Evolutionary conservation across 805 yeast genomes (phyloP).

Genomic region (Pichia membranifaciens): DNA sequence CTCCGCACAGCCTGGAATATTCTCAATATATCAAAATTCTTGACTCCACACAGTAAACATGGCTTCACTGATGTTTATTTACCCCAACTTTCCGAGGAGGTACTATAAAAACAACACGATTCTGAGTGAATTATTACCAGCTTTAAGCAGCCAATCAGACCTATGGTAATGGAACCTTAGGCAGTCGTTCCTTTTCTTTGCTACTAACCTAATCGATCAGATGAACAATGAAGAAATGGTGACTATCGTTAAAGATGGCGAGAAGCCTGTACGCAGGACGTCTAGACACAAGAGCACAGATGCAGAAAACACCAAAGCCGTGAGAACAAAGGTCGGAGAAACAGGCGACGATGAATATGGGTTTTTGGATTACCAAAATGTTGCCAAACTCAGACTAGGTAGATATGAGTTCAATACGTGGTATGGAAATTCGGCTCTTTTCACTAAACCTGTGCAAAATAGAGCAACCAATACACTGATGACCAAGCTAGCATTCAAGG

Average conservation of each 20-base stretch:
- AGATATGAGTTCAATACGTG: constrained; percentile 66
- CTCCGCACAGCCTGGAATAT: constrained; percentile 11
- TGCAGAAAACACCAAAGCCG: neutral
- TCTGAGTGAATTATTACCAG: too few relatives aligned
- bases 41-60: neutral
- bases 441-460: constrained; percentile 30
- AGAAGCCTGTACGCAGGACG: constrained; percentile 3
- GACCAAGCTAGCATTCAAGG: constrained; percentile 5
- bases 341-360: constrained; percentile 50
- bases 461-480: constrained; percentile 29
- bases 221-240: neutral
- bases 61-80: too few relatives aligned
- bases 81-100: too few relatives aligned
- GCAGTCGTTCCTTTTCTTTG: neutral
- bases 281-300: neutral
- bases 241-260: neutral
- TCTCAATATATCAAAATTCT: neutral
- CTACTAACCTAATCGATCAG: neutral
- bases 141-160: too few relatives aligned
- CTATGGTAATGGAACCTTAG: neutral
- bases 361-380: constrained; percentile 54
- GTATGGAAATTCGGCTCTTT: constrained; percentile 84
- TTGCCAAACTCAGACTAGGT: constrained; percentile 63
- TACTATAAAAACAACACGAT: too few relatives aligned
- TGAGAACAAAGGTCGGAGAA: constrained; percentile 11